phyloP scores from a whole-genome alignment of 1,284 basidiomycete genomes.

The Cutaneotrichosporon dermatis region DNA sequence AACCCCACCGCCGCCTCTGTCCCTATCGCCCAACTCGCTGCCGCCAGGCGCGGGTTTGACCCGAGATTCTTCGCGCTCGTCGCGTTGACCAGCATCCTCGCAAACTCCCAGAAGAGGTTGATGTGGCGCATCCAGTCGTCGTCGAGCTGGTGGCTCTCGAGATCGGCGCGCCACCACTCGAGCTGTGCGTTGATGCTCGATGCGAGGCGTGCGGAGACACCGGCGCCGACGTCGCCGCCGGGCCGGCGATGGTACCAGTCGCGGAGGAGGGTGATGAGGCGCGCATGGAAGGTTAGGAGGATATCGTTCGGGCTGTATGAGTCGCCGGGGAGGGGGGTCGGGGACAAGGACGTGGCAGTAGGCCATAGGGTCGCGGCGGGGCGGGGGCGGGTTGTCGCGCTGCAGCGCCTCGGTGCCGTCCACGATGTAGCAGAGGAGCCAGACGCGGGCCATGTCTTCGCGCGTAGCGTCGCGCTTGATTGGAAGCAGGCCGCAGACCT shows the following conservation, averaged over 20 bases:
- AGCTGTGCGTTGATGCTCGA: conserved; percentile 25
- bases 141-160: conserved; percentile 16
- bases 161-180: conserved; percentile 31
- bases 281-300: conserved; percentile 36
- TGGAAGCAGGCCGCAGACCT: conserved; percentile 31
- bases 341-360: conserved; percentile 27
- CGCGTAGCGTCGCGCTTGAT: conserved; percentile 30
- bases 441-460: conserved; percentile 38
- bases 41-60: conserved; percentile 9
- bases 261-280: conserved; percentile 32
- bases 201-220: conserved; percentile 16
- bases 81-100: conserved; percentile 31
- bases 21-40: conserved; percentile 12
- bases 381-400: conserved; percentile 17
- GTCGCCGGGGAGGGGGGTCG: conserved; percentile 15
- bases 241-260: conserved; percentile 26
- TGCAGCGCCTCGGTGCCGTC: conserved; percentile 32
- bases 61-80: conserved; percentile 25
- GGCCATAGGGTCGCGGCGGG: conserved; percentile 22
- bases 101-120: conserved; percentile 34
- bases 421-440: conserved; percentile 43
- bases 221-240: background rate
- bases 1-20: conserved; percentile 31
- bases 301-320: conserved; percentile 26
- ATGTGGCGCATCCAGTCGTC: conserved; percentile 19